Evolutionary conservation across 2,329 filamentous ascomycete genomes (phyloP), one percentile per base, ranked within the genome.

Genomic region (Sporothrix luriei): DNA sequence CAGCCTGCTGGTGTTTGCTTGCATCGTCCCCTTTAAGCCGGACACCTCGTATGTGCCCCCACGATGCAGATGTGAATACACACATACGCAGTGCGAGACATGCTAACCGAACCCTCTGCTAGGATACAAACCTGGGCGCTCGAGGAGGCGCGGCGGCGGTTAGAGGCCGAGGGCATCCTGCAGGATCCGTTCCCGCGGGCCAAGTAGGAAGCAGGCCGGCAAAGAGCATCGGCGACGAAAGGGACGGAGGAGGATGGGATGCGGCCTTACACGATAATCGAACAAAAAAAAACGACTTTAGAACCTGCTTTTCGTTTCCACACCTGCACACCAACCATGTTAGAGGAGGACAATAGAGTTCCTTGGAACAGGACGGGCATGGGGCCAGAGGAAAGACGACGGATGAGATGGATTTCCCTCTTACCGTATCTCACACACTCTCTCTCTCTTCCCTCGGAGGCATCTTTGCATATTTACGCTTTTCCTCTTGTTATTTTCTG

Each of bases 101-200:
- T 16, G 29, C 38, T 67, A 21, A 54, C 66, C 9, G n/a, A n/a
- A n/a, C n/a, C 21, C 70, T 14, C 14, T 13, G 33, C 72, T 76
- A 99, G 95, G 80, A 97, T 99, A 88, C 95, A 98, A 85, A 98
- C 94, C 69, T 99, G 95, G 95, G 95, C 95, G 73, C 88, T 99
- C 55, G 95, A 99, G 83, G 95, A 99, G 84, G 95, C 95, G 68
- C 88, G 95, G 78, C 88, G 95, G 84, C 88, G 95, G 84, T 89
- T 99, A 86, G 95, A 99, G 84, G 91, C 89, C 71, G 95, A 99
- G 84, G 95, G 95, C 71, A 94, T 98, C 78, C 83, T 98, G 78
- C 88, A 92, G 77, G 94, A 97, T 77, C 90, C 91, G 52, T 81
- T 83, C 74, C 81, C 86, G 70, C 85, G 88, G 79, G 86, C 87